Percentiles rank a stretch among this genome's conserved stretches.
Evolutionary conservation across 331 rosid species (phyloP).

Genomic region (Phaseolus coccineus): DNA sequence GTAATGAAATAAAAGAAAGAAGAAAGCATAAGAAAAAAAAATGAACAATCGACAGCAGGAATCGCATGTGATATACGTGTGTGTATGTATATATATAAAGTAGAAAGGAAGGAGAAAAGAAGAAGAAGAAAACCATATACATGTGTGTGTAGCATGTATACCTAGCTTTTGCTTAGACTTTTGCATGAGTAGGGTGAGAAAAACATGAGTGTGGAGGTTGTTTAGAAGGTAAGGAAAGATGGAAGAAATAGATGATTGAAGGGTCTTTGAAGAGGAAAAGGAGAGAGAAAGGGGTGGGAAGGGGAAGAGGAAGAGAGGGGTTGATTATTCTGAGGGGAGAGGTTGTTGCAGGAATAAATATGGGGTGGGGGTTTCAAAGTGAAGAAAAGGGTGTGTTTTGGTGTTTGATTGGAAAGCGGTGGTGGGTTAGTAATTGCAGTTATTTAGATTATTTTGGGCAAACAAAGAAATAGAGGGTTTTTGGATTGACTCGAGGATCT

Average conservation of each 20-base stretch:
- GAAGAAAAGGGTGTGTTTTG: constrained; percentile 45
- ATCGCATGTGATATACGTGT: constrained; percentile 49
- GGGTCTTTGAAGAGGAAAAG: neutral
- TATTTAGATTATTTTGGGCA: constrained; percentile 54
- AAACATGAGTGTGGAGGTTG: neutral
- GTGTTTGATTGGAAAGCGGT: constrained; percentile 77
- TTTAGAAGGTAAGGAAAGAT: neutral
- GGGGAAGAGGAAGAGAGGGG: constrained; percentile 26
- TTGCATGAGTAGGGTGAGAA: neutral
- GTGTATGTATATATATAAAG: neutral
- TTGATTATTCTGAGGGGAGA: constrained; percentile 70
- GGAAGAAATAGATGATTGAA: neutral
- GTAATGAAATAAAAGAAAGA: neutral
- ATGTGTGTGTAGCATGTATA: neutral
- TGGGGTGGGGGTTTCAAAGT: constrained; percentile 66
- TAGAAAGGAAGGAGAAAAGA: constrained; percentile 42
- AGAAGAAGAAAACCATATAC: constrained; percentile 11
- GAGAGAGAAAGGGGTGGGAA: neutral
- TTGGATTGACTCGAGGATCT: constrained; percentile 96
- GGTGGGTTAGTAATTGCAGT: constrained; percentile 79
- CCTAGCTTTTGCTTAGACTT: neutral
- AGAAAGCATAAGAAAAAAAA: constrained; percentile 20
- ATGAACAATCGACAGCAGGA: constrained; percentile 56
- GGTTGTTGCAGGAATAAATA: constrained; percentile 83
- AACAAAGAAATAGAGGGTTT: constrained; percentile 32